Conservation (phyloP, 179 eudicot genomes). For the Patellifolia procumbens region DNA sequence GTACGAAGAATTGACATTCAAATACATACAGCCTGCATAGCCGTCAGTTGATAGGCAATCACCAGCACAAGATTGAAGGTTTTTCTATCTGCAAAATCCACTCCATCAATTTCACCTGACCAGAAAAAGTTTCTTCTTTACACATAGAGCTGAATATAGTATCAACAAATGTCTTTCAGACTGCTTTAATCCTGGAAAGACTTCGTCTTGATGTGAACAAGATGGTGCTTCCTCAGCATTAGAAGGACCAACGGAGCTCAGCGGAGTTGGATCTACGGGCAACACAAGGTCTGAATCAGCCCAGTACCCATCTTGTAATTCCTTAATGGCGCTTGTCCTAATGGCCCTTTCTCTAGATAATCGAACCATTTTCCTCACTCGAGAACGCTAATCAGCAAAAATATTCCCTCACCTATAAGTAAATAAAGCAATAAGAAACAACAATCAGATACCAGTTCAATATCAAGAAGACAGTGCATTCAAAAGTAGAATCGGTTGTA, state of each 20-base stretch:
- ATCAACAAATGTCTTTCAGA: slow-evolving; percentile 58
- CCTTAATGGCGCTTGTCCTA: slow-evolving; percentile 35
- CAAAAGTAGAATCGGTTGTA: too few relatives aligned
- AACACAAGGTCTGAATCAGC: slow-evolving; percentile 38
- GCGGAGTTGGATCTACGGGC: slow-evolving; percentile 60
- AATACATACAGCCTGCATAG: background rate
- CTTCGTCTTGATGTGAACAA: slow-evolving; percentile 60
- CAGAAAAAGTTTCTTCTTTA: slow-evolving; percentile 81
- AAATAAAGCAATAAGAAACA: slow-evolving; percentile 5
- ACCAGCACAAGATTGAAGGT: slow-evolving; percentile 73
- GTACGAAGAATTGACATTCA: background rate
- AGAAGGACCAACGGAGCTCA: slow-evolving; percentile 55
- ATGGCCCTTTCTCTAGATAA: slow-evolving; percentile 70
- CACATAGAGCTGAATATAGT: slow-evolving; percentile 72
- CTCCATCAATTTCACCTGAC: slow-evolving; percentile 88
- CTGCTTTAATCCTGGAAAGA: slow-evolving; percentile 56
- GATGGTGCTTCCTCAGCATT: slow-evolving; percentile 61
- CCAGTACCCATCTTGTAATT: slow-evolving; percentile 42
- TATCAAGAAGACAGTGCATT: background rate
- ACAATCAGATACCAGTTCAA: slow-evolving; percentile 3
- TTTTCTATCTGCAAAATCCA: slow-evolving; percentile 79
- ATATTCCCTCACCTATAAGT: slow-evolving; percentile 75
- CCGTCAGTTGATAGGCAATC: slow-evolving; percentile 18
- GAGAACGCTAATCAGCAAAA: slow-evolving; percentile 72
- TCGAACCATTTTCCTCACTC: slow-evolving; percentile 74